These are phyloP conservation scores for Eucalyptus virginea DNA, from an alignment of 345 rosid genomes.

Conservation along the genomic window DNA sequence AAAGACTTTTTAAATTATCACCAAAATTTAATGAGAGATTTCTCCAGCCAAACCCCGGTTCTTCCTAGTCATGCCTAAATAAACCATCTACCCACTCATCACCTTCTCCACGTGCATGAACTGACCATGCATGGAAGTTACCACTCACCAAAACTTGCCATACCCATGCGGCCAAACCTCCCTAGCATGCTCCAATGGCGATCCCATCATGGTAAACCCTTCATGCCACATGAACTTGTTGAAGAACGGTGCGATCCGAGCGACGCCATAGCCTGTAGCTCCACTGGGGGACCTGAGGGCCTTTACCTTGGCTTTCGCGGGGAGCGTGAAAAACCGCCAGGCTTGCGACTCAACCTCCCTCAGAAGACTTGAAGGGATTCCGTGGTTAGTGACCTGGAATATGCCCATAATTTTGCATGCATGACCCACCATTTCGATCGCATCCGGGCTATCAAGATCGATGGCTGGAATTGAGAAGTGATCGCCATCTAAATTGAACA, in stretches of 20 bases:
- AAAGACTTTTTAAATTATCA: not conserved
- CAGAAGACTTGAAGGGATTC: slow-evolving; percentile 25
- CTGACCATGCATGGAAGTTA: slow-evolving; percentile 14
- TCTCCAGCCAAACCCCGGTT: not conserved
- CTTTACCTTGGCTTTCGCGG: slow-evolving; percentile 44
- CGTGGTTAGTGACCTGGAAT: slow-evolving; percentile 60
- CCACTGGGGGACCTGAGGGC: slow-evolving; percentile 37
- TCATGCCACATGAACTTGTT: slow-evolving; percentile 81
- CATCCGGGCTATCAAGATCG: slow-evolving; percentile 37
- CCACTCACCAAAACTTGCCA: slow-evolving; percentile 49
- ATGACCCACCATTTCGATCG: slow-evolving; percentile 16
- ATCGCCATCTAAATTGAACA: not conserved
- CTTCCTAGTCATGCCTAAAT: not conserved
- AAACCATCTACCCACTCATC: not conserved
- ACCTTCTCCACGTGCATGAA: not conserved
- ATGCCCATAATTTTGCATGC: slow-evolving; percentile 77
- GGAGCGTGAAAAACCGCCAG: slow-evolving; percentile 49
- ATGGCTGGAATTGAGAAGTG: slow-evolving; percentile 32
- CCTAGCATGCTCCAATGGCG: slow-evolving; percentile 50
- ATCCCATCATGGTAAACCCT: slow-evolving; percentile 76
- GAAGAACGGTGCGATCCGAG: slow-evolving; percentile 68
- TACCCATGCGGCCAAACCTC: slow-evolving; percentile 55
- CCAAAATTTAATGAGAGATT: not conserved
- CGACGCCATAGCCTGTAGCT: slow-evolving; percentile 62
- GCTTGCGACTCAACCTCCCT: slow-evolving; percentile 38